Conservation (phyloP, 2,329 filamentous ascomycete genomes). For the Colletotrichum sp. region DNA sequence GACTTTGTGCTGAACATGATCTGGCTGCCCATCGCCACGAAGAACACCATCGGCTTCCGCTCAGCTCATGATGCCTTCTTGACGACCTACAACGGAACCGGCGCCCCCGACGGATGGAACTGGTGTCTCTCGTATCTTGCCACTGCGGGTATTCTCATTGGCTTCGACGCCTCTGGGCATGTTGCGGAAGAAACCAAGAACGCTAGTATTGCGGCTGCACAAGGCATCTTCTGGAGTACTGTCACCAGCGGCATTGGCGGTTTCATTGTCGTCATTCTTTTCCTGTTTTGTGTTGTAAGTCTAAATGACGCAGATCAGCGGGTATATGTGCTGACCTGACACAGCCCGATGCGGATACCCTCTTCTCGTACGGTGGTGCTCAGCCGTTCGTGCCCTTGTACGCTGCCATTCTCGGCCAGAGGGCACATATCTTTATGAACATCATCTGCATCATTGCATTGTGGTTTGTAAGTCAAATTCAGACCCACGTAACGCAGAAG, state of each 20-base stretch:
- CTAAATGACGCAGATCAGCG: background rate
- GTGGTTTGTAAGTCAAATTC: constrained; percentile 49
- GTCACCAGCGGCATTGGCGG: constrained; percentile 61
- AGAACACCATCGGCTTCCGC: constrained; percentile 59
- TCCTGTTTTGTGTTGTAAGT: constrained; percentile 61
- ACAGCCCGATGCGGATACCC: constrained; percentile 54
- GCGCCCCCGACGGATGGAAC: constrained; percentile 62
- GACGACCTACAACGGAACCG: constrained; percentile 63
- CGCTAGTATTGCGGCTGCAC: constrained; percentile 57
- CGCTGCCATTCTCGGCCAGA: constrained; percentile 57
- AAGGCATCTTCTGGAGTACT: constrained; percentile 66
- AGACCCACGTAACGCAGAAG: rapidly evolving
- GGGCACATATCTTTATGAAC: constrained; percentile 66
- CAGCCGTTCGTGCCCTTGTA: constrained; percentile 66
- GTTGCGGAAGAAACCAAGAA: constrained; percentile 67
- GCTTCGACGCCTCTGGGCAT: constrained; percentile 65
- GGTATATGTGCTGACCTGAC: background rate
- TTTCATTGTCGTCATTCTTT: constrained; percentile 60
- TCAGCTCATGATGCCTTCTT: constrained; percentile 63
- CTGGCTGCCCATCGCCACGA: constrained; percentile 63
- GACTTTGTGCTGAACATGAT: constrained; percentile 66
- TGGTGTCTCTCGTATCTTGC: constrained; percentile 67
- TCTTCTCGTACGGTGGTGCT: constrained; percentile 58
- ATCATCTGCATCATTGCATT: constrained; percentile 56
- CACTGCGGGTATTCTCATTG: constrained; percentile 64